Percentiles rank a stretch among this genome's conserved stretches.
These are phyloP conservation scores for Thecaphora frezii DNA, from an alignment of 1,284 basidiomycete species.

Conservation along the genomic window DNA sequence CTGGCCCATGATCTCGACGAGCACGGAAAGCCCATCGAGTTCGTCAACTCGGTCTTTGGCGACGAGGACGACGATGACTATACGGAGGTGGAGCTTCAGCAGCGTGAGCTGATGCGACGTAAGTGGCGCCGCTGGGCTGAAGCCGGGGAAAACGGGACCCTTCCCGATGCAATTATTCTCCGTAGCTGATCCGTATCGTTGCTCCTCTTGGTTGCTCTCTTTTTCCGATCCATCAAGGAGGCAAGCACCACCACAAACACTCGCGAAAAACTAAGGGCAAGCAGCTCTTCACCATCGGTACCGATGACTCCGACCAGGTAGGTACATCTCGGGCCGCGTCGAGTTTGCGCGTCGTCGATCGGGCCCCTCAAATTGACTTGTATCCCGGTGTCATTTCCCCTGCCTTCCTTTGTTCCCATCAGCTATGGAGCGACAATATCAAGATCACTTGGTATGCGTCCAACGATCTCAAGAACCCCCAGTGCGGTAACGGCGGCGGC, in stretches of 20 bases:
- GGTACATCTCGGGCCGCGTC: not conserved
- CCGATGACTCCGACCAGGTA: conserved; percentile 11
- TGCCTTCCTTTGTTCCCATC: no score
- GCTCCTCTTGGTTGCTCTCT: no score
- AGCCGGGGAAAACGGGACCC: no score
- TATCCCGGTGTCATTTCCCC: no score
- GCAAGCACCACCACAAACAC: conserved; percentile 35
- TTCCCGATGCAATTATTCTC: no score
- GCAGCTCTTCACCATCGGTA: conserved; percentile 25
- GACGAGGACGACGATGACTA: conserved; percentile 43
- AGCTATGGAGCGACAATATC: conserved; percentile 21
- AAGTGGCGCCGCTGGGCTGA: no score
- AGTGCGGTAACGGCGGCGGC: conserved; percentile 46
- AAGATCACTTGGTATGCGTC: conserved; percentile 55
- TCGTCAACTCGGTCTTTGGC: conserved; percentile 45
- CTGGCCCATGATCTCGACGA: conserved; percentile 24
- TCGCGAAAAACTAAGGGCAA: conserved; percentile 9
- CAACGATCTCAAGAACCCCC: conserved; percentile 49
- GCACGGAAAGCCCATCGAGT: conserved; percentile 30
- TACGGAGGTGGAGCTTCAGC: conserved; percentile 21
- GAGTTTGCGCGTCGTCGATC: conserved; percentile 1
- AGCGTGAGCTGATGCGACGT: conserved; percentile 22
- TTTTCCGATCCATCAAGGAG: no score
- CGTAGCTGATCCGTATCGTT: no score
- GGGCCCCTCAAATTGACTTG: not conserved